Evolutionary conservation across 768 basidiomycete species (phyloP).

Genomic region (Boletus sensibilis): DNA sequence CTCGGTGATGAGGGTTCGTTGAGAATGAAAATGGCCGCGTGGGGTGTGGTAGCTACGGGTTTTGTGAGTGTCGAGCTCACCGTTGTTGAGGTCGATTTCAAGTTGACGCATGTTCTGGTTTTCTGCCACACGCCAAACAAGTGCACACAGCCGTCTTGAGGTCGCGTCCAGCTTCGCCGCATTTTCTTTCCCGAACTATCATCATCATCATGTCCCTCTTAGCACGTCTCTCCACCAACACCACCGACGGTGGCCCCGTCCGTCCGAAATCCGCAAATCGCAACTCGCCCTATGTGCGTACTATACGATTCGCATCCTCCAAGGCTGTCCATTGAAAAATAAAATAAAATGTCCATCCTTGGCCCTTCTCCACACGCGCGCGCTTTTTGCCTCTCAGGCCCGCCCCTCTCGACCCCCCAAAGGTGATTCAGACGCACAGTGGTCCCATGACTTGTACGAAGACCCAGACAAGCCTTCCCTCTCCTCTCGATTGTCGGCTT

Average conservation of each 20-base stretch:
- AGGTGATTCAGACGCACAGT: conserved; percentile 62
- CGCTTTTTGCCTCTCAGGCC: conserved; percentile 17
- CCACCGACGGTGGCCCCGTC: conserved; percentile 31
- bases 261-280: conserved; percentile 32
- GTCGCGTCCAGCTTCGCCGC: not conserved
- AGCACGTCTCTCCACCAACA: conserved; percentile 27
- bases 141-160: conserved; percentile 15
- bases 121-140: conserved; percentile 33
- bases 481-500: conserved; percentile 52
- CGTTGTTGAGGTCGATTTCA: not conserved
- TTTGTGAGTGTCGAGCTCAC: not conserved
- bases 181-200: conserved; percentile 11
- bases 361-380: not conserved
- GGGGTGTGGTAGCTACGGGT: not conserved
- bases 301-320: conserved; percentile 30
- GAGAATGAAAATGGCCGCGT: not conserved
- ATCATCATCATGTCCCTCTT: conserved; percentile 30
- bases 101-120: conserved; percentile 8
- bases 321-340: conserved; percentile 21
- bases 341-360: conserved; percentile 12
- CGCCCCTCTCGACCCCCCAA: conserved; percentile 56
- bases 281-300: conserved; percentile 37
- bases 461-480: conserved; percentile 53
- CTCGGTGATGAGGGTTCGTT: not conserved
- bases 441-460: conserved; percentile 74